Evolutionary conservation across 129 eudicot genomes (phyloP), one percentile per base, ranked within the genome.

Genomic region (Deinandra increscens): DNA sequence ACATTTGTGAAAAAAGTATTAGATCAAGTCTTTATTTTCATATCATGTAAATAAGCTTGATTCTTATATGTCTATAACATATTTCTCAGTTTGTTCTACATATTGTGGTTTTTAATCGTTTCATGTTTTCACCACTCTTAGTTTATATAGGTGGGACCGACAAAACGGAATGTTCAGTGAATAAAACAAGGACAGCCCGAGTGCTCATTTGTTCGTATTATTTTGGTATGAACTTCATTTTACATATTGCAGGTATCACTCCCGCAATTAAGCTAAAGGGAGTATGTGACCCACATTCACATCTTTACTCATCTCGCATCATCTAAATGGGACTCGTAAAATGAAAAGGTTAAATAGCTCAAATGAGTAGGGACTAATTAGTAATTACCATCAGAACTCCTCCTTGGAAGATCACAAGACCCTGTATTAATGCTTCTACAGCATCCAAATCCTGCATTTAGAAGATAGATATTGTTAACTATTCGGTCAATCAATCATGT

Each of bases 311-410:
- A 17, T 20, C 33, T 48, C 53, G 8, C 48, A 46, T 68, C 60
- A 13, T 43, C 5, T 34, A 17, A 8, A 66, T 0, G 29, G 11
- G 51, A 50, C 64, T 38, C 13, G 11, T 48, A 37, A 41, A 26
- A 31, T 31, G 49, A 48, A 62, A 77, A 62, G 15, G 60, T 45
- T 15, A 60, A 10, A 43, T 39, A 54, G 15, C 15, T 45, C 26
- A 37, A 48, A 31, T 41, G 53, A 31, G 65, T 60, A 38, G 60
- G 70, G 51, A 61, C 5, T 20, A 42, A 58, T n/a, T n/a, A n/a
- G n/a, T n/a, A n/a, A n/a, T 60, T 89, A 93, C 99, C 99, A 93
- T 93, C 69, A 93, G 79, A 66, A 93, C 96, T 66, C 99, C 99
- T 80, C 99, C 99, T 85, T 93, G 95, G 87, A 87, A 93, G 72